Percentiles rank a stretch among this genome's conserved stretches.
Conservation (phyloP, 257 asterid genomes). For the Solanum chiquidenum region DNA sequence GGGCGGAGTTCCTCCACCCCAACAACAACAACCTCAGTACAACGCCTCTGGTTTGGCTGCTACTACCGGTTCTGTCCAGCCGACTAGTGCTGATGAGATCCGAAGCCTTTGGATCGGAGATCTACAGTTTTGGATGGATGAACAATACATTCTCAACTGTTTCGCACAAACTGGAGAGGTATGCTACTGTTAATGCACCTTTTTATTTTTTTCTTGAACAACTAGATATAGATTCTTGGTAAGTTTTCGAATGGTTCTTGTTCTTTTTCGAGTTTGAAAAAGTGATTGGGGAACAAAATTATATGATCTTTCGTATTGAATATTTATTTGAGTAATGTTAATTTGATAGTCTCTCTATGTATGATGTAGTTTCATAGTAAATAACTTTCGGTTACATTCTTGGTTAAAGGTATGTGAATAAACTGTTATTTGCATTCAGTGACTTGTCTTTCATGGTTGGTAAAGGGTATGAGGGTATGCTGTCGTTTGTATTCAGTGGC, state of each 20-base stretch:
- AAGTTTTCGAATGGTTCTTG: background rate
- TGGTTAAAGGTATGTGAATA: background rate
- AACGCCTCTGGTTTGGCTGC: background rate
- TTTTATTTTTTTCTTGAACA: background rate
- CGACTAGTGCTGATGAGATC: conserved; percentile 40
- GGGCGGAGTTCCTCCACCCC: conserved; percentile 9
- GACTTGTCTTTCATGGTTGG: background rate
- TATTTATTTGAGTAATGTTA: background rate
- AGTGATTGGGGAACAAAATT: background rate
- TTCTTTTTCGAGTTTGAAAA: background rate
- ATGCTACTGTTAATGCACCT: background rate
- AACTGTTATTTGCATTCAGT: background rate
- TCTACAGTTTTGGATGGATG: conserved; percentile 90
- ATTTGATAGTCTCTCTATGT: background rate
- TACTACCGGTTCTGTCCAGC: background rate
- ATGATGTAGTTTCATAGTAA: background rate
- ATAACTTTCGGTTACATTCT: background rate
- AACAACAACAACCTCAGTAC: conserved; percentile 34
- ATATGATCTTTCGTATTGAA: background rate
- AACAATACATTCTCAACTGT: conserved; percentile 43
- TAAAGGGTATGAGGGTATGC: background rate
- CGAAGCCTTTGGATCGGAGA: conserved; percentile 87
- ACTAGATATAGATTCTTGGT: background rate
- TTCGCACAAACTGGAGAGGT: conserved; percentile 27
- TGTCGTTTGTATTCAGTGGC: background rate